These are phyloP conservation scores for Gymnopilus junonius DNA, from an alignment of 768 basidiomycete genomes.

Conservation along the genomic window DNA sequence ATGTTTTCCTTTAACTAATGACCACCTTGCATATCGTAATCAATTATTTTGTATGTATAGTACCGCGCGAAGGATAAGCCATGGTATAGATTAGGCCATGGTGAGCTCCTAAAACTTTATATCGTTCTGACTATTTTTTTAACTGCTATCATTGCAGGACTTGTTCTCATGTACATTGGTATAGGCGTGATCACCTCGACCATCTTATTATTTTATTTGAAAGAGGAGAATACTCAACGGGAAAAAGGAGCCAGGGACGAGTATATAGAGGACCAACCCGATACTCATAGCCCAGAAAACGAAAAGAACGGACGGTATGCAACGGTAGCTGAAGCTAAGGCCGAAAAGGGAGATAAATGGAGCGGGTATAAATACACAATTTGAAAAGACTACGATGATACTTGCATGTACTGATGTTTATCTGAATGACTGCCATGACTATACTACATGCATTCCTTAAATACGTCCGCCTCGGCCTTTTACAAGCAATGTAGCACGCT, in stretches of 20 bases:
- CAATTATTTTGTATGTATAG: slow-evolving; percentile 29
- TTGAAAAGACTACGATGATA: background rate
- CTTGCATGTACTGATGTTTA: background rate
- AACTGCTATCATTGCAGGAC: slow-evolving; percentile 37
- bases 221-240: slow-evolving; percentile 65
- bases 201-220: slow-evolving; percentile 45
- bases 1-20: slow-evolving; percentile 32
- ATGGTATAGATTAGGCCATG: slow-evolving; percentile 57
- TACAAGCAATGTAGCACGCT: too few relatives aligned
- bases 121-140: background rate
- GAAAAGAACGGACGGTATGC: slow-evolving; percentile 61
- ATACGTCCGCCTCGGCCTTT: background rate
- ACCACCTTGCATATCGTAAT: background rate
- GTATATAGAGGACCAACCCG: slow-evolving; percentile 56
- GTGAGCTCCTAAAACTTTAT: slow-evolving; percentile 14
- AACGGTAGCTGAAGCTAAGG: slow-evolving; percentile 66
- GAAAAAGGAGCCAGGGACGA: slow-evolving; percentile 74
- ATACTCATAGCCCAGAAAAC: slow-evolving; percentile 31
- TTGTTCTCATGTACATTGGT: slow-evolving; percentile 75
- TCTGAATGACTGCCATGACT: background rate
- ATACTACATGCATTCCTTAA: background rate
- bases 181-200: slow-evolving; percentile 59
- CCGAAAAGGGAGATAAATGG: slow-evolving; percentile 75
- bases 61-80: slow-evolving; percentile 71
- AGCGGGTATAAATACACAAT: slow-evolving; percentile 73